phyloP scores from a whole-genome alignment of 169 alveolate genomes.

The Fabrea salina region DNA sequence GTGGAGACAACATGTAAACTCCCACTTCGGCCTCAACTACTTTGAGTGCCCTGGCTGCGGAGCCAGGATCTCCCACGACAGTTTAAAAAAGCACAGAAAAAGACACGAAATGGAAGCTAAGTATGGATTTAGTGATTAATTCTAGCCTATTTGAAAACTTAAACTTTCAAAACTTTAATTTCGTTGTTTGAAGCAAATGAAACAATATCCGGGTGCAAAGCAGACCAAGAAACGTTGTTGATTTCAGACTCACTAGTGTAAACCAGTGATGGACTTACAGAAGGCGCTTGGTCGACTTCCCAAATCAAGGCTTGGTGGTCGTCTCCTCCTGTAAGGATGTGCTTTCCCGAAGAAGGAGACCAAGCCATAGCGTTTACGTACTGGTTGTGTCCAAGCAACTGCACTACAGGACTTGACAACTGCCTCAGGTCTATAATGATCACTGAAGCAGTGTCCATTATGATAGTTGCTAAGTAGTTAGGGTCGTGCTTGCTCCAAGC shows the following conservation, averaged over 20 bases:
- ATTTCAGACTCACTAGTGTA: slow-evolving; percentile 9
- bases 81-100: too few relatives aligned
- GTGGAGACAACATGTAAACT: too few relatives aligned
- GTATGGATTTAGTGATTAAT: too few relatives aligned
- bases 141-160: too few relatives aligned
- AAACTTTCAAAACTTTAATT: background rate
- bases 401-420: slow-evolving; percentile 68
- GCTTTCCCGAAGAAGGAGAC: slow-evolving; percentile 79
- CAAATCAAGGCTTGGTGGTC: slow-evolving; percentile 79
- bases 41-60: too few relatives aligned
- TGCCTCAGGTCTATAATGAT: slow-evolving; percentile 75
- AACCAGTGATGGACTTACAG: background rate
- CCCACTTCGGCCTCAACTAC: too few relatives aligned
- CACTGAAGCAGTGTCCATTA: slow-evolving; percentile 67
- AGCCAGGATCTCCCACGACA: too few relatives aligned
- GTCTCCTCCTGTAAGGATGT: slow-evolving; percentile 76
- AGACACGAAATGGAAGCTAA: too few relatives aligned
- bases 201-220: slow-evolving; percentile 8
- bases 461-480: slow-evolving; percentile 78
- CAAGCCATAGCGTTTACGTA: slow-evolving; percentile 81
- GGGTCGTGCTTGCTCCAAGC: slow-evolving; percentile 78
- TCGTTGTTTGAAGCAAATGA: background rate
- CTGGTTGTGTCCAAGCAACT: slow-evolving; percentile 68
- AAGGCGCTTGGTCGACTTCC: slow-evolving; percentile 34
- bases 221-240: background rate